Evolutionary conservation across 2,329 filamentous ascomycete species (phyloP), one percentile per base, ranked within the genome.

Genomic region (Pestalotiopsis sp.): DNA sequence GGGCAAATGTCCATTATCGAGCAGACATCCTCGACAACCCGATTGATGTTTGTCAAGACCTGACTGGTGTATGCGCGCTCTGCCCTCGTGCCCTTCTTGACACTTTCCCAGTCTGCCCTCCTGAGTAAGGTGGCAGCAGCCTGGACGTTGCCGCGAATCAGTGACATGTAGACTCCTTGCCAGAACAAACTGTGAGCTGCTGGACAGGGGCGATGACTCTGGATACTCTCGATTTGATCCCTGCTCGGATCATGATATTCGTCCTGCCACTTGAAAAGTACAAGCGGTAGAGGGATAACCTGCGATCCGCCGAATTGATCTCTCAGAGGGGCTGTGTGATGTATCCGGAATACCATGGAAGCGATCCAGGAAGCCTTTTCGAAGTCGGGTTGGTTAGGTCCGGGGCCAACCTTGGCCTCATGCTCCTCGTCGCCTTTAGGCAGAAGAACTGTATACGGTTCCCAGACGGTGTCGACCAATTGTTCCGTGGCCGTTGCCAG

Each of bases 211-310:
- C 86, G 85, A 73, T 90, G 81, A 36, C 85, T 84, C 70, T 88
- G 82, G 27, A 98, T 74, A 3, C 90, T 84, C 49, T 89, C 84
- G 27, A 92, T 83, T 74, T 95, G 92, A 65, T 89, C 86, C 2
- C 87, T 86, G 74, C 92, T 92, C 31, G 91, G 86, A 71, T 92
- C 90, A 76, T 97, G 93, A 75, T 93, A 88, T 17, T 86, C 85
- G 67, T 93, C 87, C 71, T 97, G 85, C 95, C 95, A 98, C 74
- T 93, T 88, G 70, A 98, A 90, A 14, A 98, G 83, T 17, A 94
- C 87, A 75, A 92, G 91, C 1, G 95, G 93, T 20, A 97, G 83
- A 0, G 93, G 86, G 2, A 84, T 84, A 49, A 68, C 70, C 60
- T 65, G 75, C 68, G 83, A 81, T 39, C 79, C 79, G 9, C 81